Conservation (phyloP, 352 stramenopile species). For the Hyaloperonospora brassicae region DNA sequence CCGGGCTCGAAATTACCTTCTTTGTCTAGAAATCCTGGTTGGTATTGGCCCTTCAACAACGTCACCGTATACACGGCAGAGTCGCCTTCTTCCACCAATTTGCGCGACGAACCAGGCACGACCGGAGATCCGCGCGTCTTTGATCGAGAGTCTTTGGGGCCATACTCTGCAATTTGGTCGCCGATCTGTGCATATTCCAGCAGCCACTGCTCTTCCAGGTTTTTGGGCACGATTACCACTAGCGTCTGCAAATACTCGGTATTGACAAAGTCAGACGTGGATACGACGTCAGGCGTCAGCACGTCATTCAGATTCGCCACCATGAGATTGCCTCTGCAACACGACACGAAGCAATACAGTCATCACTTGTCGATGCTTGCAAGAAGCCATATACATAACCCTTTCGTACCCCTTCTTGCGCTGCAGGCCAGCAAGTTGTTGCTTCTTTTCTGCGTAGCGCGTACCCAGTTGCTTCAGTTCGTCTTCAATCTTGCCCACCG, state of each 20-base stretch:
- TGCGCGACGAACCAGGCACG: constrained; percentile 87
- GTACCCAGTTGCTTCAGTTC: constrained; percentile 93
- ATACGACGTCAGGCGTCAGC: constrained; percentile 87
- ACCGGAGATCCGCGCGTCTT: constrained; percentile 92
- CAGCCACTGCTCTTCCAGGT: constrained; percentile 85
- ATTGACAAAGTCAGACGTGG: constrained; percentile 89
- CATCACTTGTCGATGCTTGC: neutral
- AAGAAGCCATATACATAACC: neutral
- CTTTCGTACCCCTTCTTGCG: constrained; percentile 84
- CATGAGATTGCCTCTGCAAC: constrained; percentile 86
- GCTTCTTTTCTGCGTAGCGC: constrained; percentile 92
- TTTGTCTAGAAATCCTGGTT: constrained; percentile 74
- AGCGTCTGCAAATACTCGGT: constrained; percentile 96
- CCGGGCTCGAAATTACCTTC: constrained; percentile 87
- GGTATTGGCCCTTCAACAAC: constrained; percentile 93
- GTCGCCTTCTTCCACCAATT: constrained; percentile 90
- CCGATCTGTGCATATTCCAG: constrained; percentile 85
- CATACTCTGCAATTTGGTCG: constrained; percentile 85
- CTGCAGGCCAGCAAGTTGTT: constrained; percentile 81
- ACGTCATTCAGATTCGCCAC: constrained; percentile 92
- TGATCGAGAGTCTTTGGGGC: constrained; percentile 84
- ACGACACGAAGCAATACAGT: constrained; percentile 5
- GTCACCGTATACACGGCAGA: constrained; percentile 92
- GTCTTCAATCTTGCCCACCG: constrained; percentile 93
- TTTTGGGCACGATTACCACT: constrained; percentile 92